Conservation (phyloP, 1,284 basidiomycete genomes). For the Malassezia globosa region DNA sequence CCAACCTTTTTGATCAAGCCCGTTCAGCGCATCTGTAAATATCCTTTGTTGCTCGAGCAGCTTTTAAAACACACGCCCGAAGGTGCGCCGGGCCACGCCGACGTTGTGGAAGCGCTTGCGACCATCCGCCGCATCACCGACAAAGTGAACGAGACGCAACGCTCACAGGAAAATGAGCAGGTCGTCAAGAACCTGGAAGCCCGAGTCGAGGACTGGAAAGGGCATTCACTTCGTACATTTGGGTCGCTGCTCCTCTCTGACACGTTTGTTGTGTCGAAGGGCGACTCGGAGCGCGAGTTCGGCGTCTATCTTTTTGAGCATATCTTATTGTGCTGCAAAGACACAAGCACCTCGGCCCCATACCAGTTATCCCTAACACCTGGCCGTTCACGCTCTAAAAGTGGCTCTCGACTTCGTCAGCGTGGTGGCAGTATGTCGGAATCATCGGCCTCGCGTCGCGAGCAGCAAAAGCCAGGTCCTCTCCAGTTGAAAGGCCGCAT, state of each 20-base stretch:
- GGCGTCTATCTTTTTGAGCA: constrained; percentile 98
- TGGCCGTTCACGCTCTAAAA: constrained; percentile 29
- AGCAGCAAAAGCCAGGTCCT: constrained; percentile 44
- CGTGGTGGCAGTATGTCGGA: constrained; percentile 21
- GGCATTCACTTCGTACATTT: constrained; percentile 85
- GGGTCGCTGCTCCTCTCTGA: constrained; percentile 87
- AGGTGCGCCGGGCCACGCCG: constrained; percentile 53
- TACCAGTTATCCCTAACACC: constrained; percentile 45
- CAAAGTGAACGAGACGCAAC: constrained; percentile 88
- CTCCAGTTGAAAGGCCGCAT: constrained; percentile 91
- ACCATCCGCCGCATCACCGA: constrained; percentile 86
- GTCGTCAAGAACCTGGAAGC: constrained; percentile 78
- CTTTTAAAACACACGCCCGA: constrained; percentile 56
- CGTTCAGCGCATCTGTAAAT: constrained; percentile 67
- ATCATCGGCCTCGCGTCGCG: constrained; percentile 50
- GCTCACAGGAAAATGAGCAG: constrained; percentile 66
- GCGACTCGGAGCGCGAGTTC: constrained; percentile 90
- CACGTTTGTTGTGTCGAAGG: constrained; percentile 89
- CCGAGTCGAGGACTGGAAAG: constrained; percentile 98
- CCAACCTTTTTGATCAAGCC: constrained; percentile 71
- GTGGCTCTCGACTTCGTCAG: constrained; percentile 29
- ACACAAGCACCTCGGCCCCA: constrained; percentile 50
- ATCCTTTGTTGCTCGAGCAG: constrained; percentile 55
- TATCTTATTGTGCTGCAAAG: constrained; percentile 98
- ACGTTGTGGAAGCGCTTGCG: constrained; percentile 69